Percentiles rank a stretch among this genome's conserved stretches.
Evolutionary conservation across 768 basidiomycete genomes (phyloP).

Genomic region (Pleurotus sapidus): DNA sequence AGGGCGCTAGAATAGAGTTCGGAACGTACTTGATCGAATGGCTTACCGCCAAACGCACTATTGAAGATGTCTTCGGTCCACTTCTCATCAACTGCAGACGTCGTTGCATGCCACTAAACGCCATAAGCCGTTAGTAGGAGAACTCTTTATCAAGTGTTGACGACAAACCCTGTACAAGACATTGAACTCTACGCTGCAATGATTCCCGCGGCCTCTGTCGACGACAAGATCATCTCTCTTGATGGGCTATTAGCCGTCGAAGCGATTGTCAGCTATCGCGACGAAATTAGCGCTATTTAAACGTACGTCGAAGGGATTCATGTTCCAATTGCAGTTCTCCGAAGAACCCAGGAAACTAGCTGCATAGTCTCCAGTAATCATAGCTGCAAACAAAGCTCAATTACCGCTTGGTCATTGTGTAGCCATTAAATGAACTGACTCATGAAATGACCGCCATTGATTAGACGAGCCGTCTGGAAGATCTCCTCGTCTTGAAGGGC

Average conservation of each 20-base stretch:
- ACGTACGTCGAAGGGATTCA: conserved; percentile 45
- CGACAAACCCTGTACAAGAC: conserved; percentile 39
- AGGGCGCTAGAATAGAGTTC: not conserved
- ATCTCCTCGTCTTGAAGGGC: conserved; percentile 51
- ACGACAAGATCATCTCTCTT: conserved; percentile 30
- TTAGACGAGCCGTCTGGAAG: conserved; percentile 52
- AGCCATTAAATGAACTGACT: conserved; percentile 12
- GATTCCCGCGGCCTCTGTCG: conserved; percentile 59
- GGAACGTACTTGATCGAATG: conserved; percentile 30
- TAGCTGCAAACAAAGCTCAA: conserved; percentile 3
- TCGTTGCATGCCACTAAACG: conserved; percentile 54
- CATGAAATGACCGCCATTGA: conserved; percentile 59
- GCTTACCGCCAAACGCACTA: conserved; percentile 32
- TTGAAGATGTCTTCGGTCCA: conserved; percentile 51
- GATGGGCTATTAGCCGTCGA: conserved; percentile 26
- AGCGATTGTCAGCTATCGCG: not conserved
- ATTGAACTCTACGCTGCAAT: conserved; percentile 68
- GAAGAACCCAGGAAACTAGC: conserved; percentile 53
- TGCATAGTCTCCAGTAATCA: conserved; percentile 58
- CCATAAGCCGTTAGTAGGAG: not conserved
- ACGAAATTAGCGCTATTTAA: not conserved
- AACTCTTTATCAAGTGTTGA: not conserved
- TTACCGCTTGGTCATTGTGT: not conserved
- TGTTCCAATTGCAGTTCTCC: conserved; percentile 52
- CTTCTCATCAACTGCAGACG: conserved; percentile 43